Conservation (phyloP, 768 basidiomycete genomes). For the Lentinula boryana region DNA sequence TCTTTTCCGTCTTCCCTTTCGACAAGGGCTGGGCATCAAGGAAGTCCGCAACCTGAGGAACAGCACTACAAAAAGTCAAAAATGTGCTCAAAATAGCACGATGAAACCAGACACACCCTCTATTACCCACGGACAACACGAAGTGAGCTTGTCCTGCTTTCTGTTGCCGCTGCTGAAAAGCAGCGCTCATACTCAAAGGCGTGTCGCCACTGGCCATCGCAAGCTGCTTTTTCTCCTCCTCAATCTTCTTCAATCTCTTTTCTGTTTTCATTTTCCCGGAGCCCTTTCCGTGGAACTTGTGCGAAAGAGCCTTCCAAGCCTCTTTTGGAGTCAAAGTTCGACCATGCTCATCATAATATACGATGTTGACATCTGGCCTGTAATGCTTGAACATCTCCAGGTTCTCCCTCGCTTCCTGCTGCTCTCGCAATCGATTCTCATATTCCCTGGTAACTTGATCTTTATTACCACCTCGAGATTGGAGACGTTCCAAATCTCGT, state of each 20-base stretch:
- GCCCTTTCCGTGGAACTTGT: slow-evolving; percentile 98
- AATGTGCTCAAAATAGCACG: slow-evolving; percentile 6
- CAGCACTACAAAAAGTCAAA: slow-evolving; percentile 47
- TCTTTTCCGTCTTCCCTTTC: slow-evolving; percentile 80
- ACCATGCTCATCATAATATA: slow-evolving; percentile 96
- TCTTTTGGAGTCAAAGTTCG: slow-evolving; percentile 86
- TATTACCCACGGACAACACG: slow-evolving; percentile 88
- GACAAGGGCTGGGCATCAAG: slow-evolving; percentile 75
- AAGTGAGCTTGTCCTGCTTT: slow-evolving; percentile 96
- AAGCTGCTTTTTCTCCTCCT: slow-evolving; percentile 92
- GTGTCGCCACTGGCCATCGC: slow-evolving; percentile 96
- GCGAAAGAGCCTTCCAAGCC: slow-evolving; percentile 96
- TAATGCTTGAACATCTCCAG: slow-evolving; percentile 87
- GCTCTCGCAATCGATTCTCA: slow-evolving; percentile 88
- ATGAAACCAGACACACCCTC: slow-evolving; percentile 53
- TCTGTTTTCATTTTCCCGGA: slow-evolving; percentile 97
- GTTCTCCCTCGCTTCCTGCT: slow-evolving; percentile 80
- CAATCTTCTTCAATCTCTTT: slow-evolving; percentile 93
- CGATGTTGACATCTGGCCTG: slow-evolving; percentile 95
- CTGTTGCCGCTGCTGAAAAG: slow-evolving; percentile 90
- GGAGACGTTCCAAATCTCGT: slow-evolving; percentile 74
- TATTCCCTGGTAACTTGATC: slow-evolving; percentile 94
- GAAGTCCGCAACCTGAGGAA: slow-evolving; percentile 80
- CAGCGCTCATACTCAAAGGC: slow-evolving; percentile 89
- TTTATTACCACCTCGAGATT: slow-evolving; percentile 73